phyloP scores from a whole-genome alignment of 2,329 filamentous ascomycete species.

The Simplicillium aogashimaense region DNA sequence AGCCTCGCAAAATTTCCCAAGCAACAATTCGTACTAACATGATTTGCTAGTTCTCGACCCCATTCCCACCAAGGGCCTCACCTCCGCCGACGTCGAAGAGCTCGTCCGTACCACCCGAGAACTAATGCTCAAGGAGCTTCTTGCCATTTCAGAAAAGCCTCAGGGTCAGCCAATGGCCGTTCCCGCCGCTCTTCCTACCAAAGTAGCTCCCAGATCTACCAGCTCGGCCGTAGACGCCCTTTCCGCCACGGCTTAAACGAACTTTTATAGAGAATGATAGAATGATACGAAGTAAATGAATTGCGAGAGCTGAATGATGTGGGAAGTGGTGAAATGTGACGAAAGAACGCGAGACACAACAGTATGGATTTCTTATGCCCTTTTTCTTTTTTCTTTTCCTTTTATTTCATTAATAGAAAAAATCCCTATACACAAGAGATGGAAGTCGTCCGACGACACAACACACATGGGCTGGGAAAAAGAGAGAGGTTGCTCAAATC shows the following conservation, averaged over 20 bases:
- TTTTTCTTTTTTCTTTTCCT: neutral
- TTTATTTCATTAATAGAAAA: neutral
- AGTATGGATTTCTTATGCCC: neutral
- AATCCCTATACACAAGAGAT: constrained; percentile 1
- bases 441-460: neutral
- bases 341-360: too few species aligned
- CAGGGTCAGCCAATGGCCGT: constrained; percentile 27
- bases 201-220: constrained; percentile 13
- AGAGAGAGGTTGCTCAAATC: neutral
- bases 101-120: constrained; percentile 60
- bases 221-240: constrained; percentile 19
- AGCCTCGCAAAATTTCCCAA: neutral
- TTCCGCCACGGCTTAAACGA: too few species aligned
- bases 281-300: constrained; percentile 1
- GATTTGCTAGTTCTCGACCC: constrained; percentile 58
- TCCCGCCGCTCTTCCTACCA: constrained; percentile 10
- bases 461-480: neutral
- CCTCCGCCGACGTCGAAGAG: constrained; percentile 65
- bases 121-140: constrained; percentile 62
- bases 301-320: constrained; percentile 4
- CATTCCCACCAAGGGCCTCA: constrained; percentile 66
- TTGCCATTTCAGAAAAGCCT: constrained; percentile 41
- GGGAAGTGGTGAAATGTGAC: too few species aligned
- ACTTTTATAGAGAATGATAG: neutral
- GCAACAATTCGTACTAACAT: constrained; percentile 6